These are phyloP conservation scores for Aspergillus terreus DNA, from an alignment of 2,329 filamentous ascomycete species.

Conservation along the genomic window DNA sequence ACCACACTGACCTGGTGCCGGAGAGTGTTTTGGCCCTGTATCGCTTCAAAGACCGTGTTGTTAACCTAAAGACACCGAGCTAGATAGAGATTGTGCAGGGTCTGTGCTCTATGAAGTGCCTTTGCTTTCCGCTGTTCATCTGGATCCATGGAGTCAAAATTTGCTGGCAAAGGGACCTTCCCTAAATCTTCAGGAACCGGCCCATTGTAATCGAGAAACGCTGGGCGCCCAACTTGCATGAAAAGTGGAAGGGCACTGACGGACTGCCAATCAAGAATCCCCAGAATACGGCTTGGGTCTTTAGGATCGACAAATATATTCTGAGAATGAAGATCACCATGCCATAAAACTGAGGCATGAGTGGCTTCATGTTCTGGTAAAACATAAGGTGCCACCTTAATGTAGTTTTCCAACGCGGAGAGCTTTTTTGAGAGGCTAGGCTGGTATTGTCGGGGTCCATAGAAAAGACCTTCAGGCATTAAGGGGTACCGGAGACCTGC, in stretches of 20 bases:
- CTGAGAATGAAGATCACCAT: constrained; percentile 14
- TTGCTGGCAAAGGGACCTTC: constrained; percentile 12
- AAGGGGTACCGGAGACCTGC: constrained; percentile 11
- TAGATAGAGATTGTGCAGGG: constrained; percentile 22
- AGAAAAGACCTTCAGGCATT: constrained; percentile 18
- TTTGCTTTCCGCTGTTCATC: constrained; percentile 21
- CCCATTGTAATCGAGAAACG: constrained; percentile 21
- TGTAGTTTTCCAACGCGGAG: constrained; percentile 11
- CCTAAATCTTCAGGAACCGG: constrained; percentile 15
- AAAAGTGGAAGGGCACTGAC: constrained; percentile 17
- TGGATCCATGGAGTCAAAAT: constrained; percentile 16
- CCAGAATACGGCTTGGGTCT: constrained; percentile 15
- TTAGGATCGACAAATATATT: constrained; percentile 20
- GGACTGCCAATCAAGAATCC: constrained; percentile 26
- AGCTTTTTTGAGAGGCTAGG: constrained; percentile 14
- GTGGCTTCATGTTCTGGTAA: constrained; percentile 12
- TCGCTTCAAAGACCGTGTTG: constrained; percentile 14
- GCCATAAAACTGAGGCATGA: constrained; percentile 15
- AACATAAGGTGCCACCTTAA: constrained; percentile 12
- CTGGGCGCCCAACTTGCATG: constrained; percentile 16
- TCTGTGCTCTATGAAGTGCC: constrained; percentile 18
- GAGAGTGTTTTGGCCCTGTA: constrained; percentile 17
- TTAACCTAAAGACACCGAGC: constrained; percentile 16
- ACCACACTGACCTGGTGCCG: constrained; percentile 20
- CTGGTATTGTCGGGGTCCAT: constrained; percentile 16